phyloP scores from a whole-genome alignment of 2,329 filamentous ascomycete species.

The Penicillium sp. region DNA sequence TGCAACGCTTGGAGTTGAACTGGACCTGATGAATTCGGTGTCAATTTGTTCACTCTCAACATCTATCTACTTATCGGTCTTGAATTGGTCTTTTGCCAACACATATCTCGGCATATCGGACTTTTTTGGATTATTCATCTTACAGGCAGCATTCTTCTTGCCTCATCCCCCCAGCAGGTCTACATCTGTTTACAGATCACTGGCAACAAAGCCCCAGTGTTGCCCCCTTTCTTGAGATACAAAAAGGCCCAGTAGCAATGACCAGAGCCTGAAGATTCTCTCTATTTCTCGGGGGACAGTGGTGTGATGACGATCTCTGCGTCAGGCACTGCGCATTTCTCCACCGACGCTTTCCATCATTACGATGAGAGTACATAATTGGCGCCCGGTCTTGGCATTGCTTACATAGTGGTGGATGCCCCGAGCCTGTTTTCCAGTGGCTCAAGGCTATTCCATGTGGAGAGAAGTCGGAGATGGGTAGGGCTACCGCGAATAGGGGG shows the following conservation, averaged over 20 bases:
- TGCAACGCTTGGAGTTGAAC: slow-evolving; percentile 28
- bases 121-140: neutral
- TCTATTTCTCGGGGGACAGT: slow-evolving; percentile 9
- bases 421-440: neutral
- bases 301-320: slow-evolving; percentile 22
- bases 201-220: neutral
- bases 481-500: neutral
- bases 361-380: slow-evolving; percentile 15
- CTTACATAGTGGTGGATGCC: slow-evolving; percentile 1
- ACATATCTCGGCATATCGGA: neutral
- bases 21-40: slow-evolving; percentile 8
- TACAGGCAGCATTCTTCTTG: neutral
- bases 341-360: slow-evolving; percentile 16
- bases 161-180: neutral
- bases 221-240: neutral
- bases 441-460: neutral
- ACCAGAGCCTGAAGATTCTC: neutral
- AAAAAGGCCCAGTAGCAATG: neutral
- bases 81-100: neutral
- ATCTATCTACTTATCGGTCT: neutral
- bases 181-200: no score
- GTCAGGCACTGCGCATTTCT: slow-evolving; percentile 19
- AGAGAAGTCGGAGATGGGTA: neutral
- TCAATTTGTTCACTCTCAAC: neutral
- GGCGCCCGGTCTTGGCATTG: slow-evolving; percentile 4